Conservation (phyloP, 1,284 basidiomycete species). For the Puccinia hordei region DNA sequence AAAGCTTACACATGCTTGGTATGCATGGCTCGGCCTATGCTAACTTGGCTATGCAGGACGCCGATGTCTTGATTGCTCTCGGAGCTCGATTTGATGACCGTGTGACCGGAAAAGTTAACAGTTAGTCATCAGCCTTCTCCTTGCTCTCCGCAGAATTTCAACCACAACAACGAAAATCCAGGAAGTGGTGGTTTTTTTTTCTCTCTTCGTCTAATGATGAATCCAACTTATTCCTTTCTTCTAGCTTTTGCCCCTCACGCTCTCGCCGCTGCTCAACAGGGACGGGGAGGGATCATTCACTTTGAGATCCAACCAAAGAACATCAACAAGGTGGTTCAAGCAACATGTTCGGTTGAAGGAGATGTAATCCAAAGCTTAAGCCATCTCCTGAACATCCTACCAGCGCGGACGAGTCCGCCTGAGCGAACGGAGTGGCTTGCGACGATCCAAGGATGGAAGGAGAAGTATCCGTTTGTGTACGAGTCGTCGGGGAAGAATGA, state of each 20-base stretch:
- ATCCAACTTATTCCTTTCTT: slow-evolving; percentile 21
- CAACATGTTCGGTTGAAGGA: slow-evolving; percentile 87
- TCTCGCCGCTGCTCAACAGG: slow-evolving; percentile 77
- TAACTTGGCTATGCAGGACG: slow-evolving; percentile 94
- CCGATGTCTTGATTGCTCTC: slow-evolving; percentile 95
- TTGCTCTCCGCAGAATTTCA: not conserved
- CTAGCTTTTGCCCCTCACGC: slow-evolving; percentile 84
- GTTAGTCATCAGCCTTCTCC: slow-evolving; percentile 57
- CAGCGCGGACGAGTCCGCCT: slow-evolving; percentile 62
- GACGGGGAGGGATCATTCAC: slow-evolving; percentile 94
- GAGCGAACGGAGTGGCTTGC: slow-evolving; percentile 75
- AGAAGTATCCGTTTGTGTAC: slow-evolving; percentile 86
- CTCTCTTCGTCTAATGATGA: not conserved
- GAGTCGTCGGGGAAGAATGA: slow-evolving; percentile 56
- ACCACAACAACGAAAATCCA: not conserved
- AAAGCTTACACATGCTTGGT: slow-evolving; percentile 93
- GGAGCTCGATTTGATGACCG: slow-evolving; percentile 97
- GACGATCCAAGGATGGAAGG: slow-evolving; percentile 82
- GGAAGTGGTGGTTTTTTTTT: too few relatives aligned
- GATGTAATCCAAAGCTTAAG: slow-evolving; percentile 84
- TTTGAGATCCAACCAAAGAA: slow-evolving; percentile 99
- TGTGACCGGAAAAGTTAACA: slow-evolving; percentile 86
- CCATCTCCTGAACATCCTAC: slow-evolving; percentile 77
- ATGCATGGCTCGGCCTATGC: slow-evolving; percentile 99
- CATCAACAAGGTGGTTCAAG: slow-evolving; percentile 97